A percentile compares a stretch with the other conserved stretches of the same genome.
These are phyloP conservation scores for Erigeron canadensis DNA, from an alignment of 129 eudicot species.

Conservation along the genomic window DNA sequence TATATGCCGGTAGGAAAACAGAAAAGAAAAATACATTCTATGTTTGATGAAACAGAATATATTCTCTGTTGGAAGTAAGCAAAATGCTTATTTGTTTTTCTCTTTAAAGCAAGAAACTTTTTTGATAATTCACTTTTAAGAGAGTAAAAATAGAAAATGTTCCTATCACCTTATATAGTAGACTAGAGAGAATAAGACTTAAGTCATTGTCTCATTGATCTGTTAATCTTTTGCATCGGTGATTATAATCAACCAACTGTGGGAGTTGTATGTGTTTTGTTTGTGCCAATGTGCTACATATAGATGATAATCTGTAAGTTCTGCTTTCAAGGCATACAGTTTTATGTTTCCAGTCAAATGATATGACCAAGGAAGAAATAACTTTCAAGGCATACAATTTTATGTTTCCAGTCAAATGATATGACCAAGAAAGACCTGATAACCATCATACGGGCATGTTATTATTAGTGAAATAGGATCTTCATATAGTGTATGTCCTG, in stretches of 20 bases:
- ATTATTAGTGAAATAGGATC: not conserved
- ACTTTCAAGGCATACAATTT: not conserved
- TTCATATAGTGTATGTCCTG: constrained; percentile 10
- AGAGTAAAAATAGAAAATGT: not conserved
- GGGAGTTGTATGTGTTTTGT: constrained; percentile 2
- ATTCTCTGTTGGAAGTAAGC: constrained; percentile 11
- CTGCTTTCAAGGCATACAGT: not conserved
- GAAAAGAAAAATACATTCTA: constrained; percentile 5
- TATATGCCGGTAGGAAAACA: constrained; percentile 4
- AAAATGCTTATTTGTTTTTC: constrained; percentile 15
- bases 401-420: not conserved
- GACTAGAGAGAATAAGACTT: not conserved
- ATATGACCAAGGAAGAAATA: constrained; percentile 9
- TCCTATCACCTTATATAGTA: constrained; percentile 2
- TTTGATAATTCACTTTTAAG: constrained; percentile 12
- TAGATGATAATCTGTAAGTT: not conserved
- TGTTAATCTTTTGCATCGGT: not conserved
- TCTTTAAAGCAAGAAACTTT: constrained; percentile 8
- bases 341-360: not conserved
- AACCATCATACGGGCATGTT: constrained; percentile 1
- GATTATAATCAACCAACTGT: constrained; percentile 1
- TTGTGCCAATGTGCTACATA: not conserved
- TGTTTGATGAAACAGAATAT: constrained; percentile 23
- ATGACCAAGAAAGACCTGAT: constrained; percentile 6
- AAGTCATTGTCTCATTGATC: not conserved